phyloP scores from a whole-genome alignment of 1,139 yeast genomes.

The Pichia sp. region DNA sequence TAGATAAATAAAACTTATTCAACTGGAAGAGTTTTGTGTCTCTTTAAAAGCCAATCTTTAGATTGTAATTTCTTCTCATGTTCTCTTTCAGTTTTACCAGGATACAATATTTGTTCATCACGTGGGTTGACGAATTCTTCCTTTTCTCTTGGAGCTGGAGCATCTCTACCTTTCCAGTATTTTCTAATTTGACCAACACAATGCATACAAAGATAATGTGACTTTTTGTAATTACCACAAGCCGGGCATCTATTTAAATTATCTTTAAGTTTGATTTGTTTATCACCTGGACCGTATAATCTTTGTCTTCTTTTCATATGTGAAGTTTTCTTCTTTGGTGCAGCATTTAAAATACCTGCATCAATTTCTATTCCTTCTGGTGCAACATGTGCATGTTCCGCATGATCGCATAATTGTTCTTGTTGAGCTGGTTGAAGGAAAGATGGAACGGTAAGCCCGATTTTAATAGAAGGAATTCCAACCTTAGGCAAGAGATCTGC shows the following conservation, averaged over 20 bases:
- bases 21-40: conserved; percentile 50
- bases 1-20: conserved; percentile 24
- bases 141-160: conserved; percentile 28
- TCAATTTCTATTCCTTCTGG: conserved; percentile 26
- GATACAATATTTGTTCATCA: conserved; percentile 65
- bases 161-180: conserved; percentile 55
- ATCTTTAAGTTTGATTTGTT: conserved; percentile 68
- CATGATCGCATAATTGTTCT: conserved; percentile 17
- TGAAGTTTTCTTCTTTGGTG: conserved; percentile 89
- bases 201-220: conserved; percentile 88
- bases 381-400: conserved; percentile 9
- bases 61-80: conserved; percentile 43
- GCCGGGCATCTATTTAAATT: conserved; percentile 89
- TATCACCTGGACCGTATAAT: conserved; percentile 75
- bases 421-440: conserved; percentile 14
- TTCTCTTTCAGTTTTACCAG: conserved; percentile 60
- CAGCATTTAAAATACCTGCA: conserved; percentile 74
- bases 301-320: conserved; percentile 79
- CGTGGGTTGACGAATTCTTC: conserved; percentile 49
- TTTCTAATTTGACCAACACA: conserved; percentile 78
- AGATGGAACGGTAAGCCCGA: conserved; percentile 17
- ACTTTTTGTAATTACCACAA: conserved; percentile 87
- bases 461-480: conserved; percentile 16
- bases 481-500: conserved; percentile 18
- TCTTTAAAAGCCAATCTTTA: conserved; percentile 62